A percentile compares a stretch with the other conserved stretches of the same genome.
Evolutionary conservation across 75 land plant genomes (phyloP).

Genomic region (Gnetum montanum): DNA sequence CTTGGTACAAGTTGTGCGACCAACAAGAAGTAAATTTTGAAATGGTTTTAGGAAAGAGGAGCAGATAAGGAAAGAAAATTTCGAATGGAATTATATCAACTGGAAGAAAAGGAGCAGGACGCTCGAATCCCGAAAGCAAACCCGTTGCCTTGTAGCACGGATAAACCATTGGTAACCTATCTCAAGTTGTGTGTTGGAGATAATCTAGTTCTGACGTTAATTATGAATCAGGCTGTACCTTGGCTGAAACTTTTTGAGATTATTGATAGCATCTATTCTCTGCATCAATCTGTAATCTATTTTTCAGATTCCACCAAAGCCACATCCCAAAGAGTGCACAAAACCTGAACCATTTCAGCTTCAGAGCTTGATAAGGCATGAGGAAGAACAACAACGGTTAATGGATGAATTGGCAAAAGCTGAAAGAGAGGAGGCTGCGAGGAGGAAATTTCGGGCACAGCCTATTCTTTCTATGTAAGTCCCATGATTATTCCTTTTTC

Average conservation of each 20-base stretch:
- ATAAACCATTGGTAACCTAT: constrained; percentile 69
- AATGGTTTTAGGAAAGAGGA: constrained; percentile 88
- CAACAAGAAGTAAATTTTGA: background rate
- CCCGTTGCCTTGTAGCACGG: constrained; percentile 88
- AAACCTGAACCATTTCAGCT: constrained; percentile 82
- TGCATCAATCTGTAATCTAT: no score
- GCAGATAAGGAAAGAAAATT: constrained; percentile 64
- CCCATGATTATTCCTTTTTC: no score
- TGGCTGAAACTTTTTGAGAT: background rate
- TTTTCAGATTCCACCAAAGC: constrained; percentile 76
- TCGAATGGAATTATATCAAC: constrained; percentile 37
- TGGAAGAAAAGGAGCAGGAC: constrained; percentile 52
- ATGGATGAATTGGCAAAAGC: constrained; percentile 54
- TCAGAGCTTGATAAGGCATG: constrained; percentile 77
- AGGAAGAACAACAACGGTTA: constrained; percentile 66
- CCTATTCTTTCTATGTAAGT: constrained; percentile 75
- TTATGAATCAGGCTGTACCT: background rate
- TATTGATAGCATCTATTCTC: no score
- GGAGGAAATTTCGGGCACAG: constrained; percentile 77
- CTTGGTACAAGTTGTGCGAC: background rate
- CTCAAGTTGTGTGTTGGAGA: background rate
- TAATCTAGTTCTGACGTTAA: background rate
- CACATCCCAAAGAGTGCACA: constrained; percentile 81
- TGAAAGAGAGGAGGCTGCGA: constrained; percentile 56
- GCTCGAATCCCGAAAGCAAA: constrained; percentile 74